These are phyloP conservation scores for Mangifera indica DNA, from an alignment of 345 rosid genomes.

Conservation along the genomic window DNA sequence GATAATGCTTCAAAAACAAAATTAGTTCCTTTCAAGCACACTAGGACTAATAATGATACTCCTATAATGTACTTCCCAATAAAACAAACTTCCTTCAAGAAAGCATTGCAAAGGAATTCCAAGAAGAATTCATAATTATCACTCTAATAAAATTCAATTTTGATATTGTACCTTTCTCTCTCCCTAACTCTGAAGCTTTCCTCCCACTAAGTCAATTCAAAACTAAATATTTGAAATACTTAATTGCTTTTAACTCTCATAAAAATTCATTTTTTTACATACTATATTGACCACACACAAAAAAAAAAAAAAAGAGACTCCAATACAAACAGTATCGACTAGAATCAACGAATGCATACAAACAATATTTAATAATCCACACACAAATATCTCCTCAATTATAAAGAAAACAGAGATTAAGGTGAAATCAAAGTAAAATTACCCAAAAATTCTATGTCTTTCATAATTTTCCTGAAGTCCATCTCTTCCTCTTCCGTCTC, in stretches of 20 bases:
- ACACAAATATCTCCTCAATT: neutral
- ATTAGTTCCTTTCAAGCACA: neutral
- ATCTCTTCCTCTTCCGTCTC: conserved; percentile 23
- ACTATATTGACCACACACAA: too few relatives aligned
- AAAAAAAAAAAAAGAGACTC: neutral
- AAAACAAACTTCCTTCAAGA: neutral
- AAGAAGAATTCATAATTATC: neutral
- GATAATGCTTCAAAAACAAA: neutral
- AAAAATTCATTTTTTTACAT: too few relatives aligned
- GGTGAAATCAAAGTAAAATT: neutral
- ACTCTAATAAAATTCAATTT: neutral
- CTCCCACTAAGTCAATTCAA: neutral
- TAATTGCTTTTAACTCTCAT: too few relatives aligned
- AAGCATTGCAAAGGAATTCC: neutral
- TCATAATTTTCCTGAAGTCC: conserved; percentile 41
- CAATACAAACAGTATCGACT: neutral
- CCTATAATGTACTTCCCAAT: neutral
- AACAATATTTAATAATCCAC: too few relatives aligned
- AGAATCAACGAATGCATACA: neutral
- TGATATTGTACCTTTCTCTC: too few relatives aligned
- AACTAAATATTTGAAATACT: too few relatives aligned
- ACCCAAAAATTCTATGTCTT: conserved; percentile 47
- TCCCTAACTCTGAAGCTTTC: neutral
- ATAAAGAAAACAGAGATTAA: neutral
- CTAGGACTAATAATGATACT: neutral